These are phyloP conservation scores for Yamadazyma mexicana DNA, from an alignment of 1,139 yeast genomes.

Conservation along the genomic window DNA sequence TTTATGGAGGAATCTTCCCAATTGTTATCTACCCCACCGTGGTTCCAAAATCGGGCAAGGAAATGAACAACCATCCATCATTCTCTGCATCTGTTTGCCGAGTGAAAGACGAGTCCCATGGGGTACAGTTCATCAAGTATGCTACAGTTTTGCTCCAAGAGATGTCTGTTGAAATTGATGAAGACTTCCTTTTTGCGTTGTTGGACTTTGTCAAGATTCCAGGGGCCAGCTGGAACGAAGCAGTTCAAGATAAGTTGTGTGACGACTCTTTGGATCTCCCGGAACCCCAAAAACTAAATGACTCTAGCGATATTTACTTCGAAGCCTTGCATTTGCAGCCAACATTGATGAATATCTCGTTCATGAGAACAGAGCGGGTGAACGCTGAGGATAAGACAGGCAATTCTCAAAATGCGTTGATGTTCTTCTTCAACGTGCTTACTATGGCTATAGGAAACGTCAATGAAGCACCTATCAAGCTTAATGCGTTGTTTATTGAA, in stretches of 20 bases:
- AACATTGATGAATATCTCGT: conserved; percentile 81
- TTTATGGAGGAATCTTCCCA: conserved; percentile 87
- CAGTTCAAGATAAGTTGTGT: conserved; percentile 54
- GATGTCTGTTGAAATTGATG: conserved; percentile 89
- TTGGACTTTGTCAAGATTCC: conserved; percentile 74
- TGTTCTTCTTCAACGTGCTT: conserved; percentile 78
- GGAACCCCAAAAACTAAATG: conserved; percentile 60
- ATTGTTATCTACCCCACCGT: conserved; percentile 90
- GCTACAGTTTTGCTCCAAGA: conserved; percentile 89
- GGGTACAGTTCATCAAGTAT: conserved; percentile 85
- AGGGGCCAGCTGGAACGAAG: conserved; percentile 67
- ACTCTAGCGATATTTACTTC: conserved; percentile 78
- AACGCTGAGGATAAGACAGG: conserved; percentile 58
- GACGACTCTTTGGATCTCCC: conserved; percentile 67
- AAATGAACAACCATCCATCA: conserved; percentile 87
- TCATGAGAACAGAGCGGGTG: conserved; percentile 84
- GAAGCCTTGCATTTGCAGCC: conserved; percentile 95
- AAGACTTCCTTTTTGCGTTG: conserved; percentile 83
- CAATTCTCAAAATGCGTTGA: conserved; percentile 58
- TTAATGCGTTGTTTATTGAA: conserved; percentile 85
- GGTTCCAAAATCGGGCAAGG: conserved; percentile 80
- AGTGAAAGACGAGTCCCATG: conserved; percentile 87
- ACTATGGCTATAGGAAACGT: conserved; percentile 98
- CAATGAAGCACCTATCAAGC: conserved; percentile 91
- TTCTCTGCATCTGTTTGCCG: conserved; percentile 81